Evolutionary conservation across 768 basidiomycete species (phyloP), one percentile per base, ranked within the genome.

Genomic region (Rhodotorula sphaerocarpa): DNA sequence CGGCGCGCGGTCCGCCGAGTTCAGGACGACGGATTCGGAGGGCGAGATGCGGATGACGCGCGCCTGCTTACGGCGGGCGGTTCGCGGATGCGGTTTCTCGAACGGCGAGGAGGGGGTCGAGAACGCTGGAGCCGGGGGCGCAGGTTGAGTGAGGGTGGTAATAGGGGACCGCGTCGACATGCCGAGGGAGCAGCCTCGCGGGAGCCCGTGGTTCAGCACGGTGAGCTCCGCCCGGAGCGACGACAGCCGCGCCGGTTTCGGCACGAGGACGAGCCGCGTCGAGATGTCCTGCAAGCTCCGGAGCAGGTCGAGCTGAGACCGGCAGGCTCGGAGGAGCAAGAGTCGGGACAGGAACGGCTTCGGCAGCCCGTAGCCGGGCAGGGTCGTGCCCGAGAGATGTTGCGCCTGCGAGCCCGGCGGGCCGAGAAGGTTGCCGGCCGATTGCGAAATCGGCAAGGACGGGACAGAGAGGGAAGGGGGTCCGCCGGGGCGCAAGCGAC

Each of bases 41-140:
- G 95, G 93, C 16, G 93, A 92, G 72, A 99, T 93, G 67, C 95
- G 85, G 54, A 97, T 91, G 55, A 99, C 89, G 46, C 90, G 86
- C 74, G 96, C 78, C 44, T 79, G 75, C 43, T 67, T 59, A 75
- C 74, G 34, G 71, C 72, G 20, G 16, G 36, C 10, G 9, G 9
- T 39, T 16, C 36, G 36, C 76, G 74, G 27, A 75, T 69, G 60
- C 25, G 48, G 57, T 10, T 36, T 39, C 18, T 43, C 21, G 44
- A 54, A 58, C 5, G 54, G 42, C 10, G 47, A 41, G 27, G 51
- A 15, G 2, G 56, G 36, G 41, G 55, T 21, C 3, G 63, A 33
- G 21, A 55, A 33, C 25, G 58, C 18, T 7, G 63, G 57, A 16
- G 59, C 59, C 30, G 54, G 12, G 6, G 52, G 23, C 3, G 33